These are phyloP conservation scores for Aureobasidium sp. DNA, from an alignment of 2,329 filamentous ascomycete species.

Conservation along the genomic window DNA sequence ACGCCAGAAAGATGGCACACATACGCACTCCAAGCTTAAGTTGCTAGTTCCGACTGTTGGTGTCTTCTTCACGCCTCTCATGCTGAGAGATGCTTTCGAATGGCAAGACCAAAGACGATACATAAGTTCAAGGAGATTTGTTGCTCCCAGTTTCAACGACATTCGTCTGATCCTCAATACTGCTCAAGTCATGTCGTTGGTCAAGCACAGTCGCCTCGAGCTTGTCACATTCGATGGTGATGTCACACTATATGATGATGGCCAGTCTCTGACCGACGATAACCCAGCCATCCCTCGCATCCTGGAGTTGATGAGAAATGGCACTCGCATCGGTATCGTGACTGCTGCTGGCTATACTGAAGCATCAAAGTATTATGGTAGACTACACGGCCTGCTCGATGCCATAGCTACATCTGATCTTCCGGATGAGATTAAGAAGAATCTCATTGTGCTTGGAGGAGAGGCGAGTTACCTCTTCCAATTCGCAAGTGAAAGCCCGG, in stretches of 20 bases:
- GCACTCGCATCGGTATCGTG: slow-evolving; percentile 86
- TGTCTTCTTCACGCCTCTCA: slow-evolving; percentile 85
- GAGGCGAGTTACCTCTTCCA: slow-evolving; percentile 94
- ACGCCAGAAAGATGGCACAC: slow-evolving; percentile 57
- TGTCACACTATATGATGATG: slow-evolving; percentile 83
- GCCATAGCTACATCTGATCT: slow-evolving; percentile 62
- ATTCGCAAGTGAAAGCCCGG: slow-evolving; percentile 57
- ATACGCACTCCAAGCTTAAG: slow-evolving; percentile 69
- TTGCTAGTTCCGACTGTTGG: slow-evolving; percentile 85
- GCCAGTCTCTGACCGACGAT: slow-evolving; percentile 64
- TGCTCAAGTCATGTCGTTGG: slow-evolving; percentile 87
- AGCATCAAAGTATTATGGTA: slow-evolving; percentile 75
- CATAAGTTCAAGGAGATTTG: slow-evolving; percentile 87
- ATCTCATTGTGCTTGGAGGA: slow-evolving; percentile 86
- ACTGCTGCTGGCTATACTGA: slow-evolving; percentile 94
- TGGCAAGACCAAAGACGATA: slow-evolving; percentile 80
- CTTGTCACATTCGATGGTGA: slow-evolving; percentile 96
- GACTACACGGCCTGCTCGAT: slow-evolving; percentile 79
- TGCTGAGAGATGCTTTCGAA: slow-evolving; percentile 81
- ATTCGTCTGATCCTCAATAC: slow-evolving; percentile 89
- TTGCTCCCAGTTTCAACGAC: slow-evolving; percentile 96
- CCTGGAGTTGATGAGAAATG: slow-evolving; percentile 63
- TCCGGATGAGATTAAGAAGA: slow-evolving; percentile 61
- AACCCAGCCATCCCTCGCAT: slow-evolving; percentile 70
- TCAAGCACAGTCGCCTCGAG: slow-evolving; percentile 63